Percentiles rank a stretch among this genome's conserved stretches.
phyloP scores from a whole-genome alignment of 129 eudicot species.

The Lactuca saligna region DNA sequence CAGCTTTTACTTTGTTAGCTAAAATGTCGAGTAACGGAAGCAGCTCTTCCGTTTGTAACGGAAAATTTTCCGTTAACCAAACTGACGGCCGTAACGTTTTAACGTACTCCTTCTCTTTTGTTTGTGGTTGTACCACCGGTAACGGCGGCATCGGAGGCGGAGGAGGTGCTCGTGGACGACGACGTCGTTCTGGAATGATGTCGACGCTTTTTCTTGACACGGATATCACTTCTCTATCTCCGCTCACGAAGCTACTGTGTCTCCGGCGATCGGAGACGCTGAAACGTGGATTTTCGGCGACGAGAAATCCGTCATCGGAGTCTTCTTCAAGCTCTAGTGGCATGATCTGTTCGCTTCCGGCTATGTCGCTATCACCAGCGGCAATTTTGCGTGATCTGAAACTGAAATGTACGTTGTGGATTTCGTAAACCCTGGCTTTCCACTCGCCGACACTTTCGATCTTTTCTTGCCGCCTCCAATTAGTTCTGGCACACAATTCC shows the following conservation, averaged over 20 bases:
- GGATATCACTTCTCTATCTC: slow-evolving; percentile 62
- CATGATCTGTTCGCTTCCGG: slow-evolving; percentile 57
- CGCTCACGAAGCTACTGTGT: slow-evolving; percentile 80
- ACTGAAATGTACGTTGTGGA: slow-evolving; percentile 75
- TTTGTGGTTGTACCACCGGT: slow-evolving; percentile 56
- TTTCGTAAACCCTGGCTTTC: slow-evolving; percentile 92
- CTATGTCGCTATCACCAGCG: slow-evolving; percentile 29
- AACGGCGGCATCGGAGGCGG: slow-evolving; percentile 28
- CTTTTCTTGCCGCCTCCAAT: slow-evolving; percentile 93
- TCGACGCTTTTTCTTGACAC: slow-evolving; percentile 86
- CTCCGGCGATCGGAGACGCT: slow-evolving; percentile 63
- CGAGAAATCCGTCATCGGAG: slow-evolving; percentile 75
- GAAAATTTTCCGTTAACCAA: slow-evolving; percentile 93
- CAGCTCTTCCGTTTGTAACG: slow-evolving; percentile 93
- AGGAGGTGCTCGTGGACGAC: slow-evolving; percentile 29
- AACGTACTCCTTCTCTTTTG: slow-evolving; percentile 84
- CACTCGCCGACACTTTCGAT: slow-evolving; percentile 74
- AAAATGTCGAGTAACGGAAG: slow-evolving; percentile 90
- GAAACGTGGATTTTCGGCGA: slow-evolving; percentile 76
- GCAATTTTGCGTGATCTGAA: slow-evolving; percentile 81
- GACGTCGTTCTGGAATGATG: slow-evolving; percentile 43
- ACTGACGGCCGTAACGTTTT: slow-evolving; percentile 73
- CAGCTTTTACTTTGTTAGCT: slow-evolving; percentile 93
- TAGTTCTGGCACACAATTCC: slow-evolving; percentile 58
- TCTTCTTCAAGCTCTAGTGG: slow-evolving; percentile 93